Conservation (phyloP, 495 filamentous ascomycete species). For the Podospora pseudopauciseta region DNA sequence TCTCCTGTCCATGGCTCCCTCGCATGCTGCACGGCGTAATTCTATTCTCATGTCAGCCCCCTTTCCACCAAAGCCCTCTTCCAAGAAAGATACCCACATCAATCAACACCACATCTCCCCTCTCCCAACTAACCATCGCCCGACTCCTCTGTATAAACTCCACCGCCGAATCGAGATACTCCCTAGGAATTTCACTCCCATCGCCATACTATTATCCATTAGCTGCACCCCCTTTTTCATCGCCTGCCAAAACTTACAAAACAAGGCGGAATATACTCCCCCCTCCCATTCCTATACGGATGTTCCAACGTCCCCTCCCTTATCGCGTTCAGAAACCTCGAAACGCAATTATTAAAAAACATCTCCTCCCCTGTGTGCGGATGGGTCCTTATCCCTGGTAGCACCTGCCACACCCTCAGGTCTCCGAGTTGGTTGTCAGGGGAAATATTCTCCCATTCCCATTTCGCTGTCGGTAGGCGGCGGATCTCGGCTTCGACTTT, state of each 20-base stretch:
- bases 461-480: conserved; percentile 43
- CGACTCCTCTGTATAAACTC: conserved; percentile 36
- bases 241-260: conserved; percentile 14
- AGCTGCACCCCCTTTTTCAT: not conserved
- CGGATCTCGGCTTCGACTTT: conserved; percentile 54
- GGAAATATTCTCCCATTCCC: conserved; percentile 46
- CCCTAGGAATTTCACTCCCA: conserved; percentile 49
- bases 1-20: conserved; percentile 25
- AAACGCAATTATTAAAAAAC: conserved; percentile 51
- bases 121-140: conserved; percentile 23
- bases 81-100: conserved; percentile 18
- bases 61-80: not conserved
- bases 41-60: conserved; percentile 14
- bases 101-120: conserved; percentile 28
- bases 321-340: conserved; percentile 42
- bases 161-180: conserved; percentile 44
- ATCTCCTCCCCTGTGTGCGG: conserved; percentile 46
- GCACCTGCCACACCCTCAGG: conserved; percentile 39
- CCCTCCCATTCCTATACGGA: conserved; percentile 19
- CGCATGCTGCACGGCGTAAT: conserved; percentile 21
- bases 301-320: conserved; percentile 23
- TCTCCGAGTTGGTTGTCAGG: conserved; percentile 25
- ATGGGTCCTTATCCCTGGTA: conserved; percentile 48
- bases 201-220: conserved; percentile 40
- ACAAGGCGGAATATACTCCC: conserved; percentile 27